Percentiles rank a stretch among this genome's conserved stretches.
Evolutionary conservation across 176 grass and related monocot genomes (phyloP).

Genomic region (Pontederia crassipes): DNA sequence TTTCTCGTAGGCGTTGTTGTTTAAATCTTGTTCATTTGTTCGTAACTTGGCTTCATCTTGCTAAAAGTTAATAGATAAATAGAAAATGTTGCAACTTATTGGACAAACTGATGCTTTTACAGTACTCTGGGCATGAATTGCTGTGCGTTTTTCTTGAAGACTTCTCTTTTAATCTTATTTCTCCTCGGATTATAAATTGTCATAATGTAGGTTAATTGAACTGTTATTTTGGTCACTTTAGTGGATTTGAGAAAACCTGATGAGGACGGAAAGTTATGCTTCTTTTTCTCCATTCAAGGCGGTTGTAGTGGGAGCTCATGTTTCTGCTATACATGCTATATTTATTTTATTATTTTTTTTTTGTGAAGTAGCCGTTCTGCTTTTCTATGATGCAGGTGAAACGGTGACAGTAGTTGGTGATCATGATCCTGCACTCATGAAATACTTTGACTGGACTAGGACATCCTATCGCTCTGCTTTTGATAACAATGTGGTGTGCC

Average conservation of each 20-base stretch:
- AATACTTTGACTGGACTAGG: constrained; percentile 93
- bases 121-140: no score
- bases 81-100: no score
- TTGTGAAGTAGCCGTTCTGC: constrained; percentile 11
- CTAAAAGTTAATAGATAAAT: no score
- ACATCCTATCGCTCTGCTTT: constrained; percentile 68
- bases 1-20: not conserved
- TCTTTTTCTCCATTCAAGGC: no score
- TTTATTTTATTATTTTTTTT: not conserved
- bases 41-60: not conserved
- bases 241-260: no score
- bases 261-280: no score
- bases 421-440: constrained; percentile 77
- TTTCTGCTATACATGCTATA: not conserved
- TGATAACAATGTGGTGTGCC: constrained; percentile 90
- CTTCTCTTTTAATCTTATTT: no score
- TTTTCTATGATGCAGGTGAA: constrained; percentile 43
- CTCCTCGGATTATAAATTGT: no score
- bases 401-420: constrained; percentile 82
- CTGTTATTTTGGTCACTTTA: no score
- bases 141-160: no score
- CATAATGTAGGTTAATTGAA: no score
- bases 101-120: no score
- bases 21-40: not conserved
- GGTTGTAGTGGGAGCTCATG: not conserved